Percentiles rank a stretch among this genome's conserved stretches.
Conservation (phyloP, 805 yeast genomes). For the Tetrapisispora iriomotensis region DNA sequence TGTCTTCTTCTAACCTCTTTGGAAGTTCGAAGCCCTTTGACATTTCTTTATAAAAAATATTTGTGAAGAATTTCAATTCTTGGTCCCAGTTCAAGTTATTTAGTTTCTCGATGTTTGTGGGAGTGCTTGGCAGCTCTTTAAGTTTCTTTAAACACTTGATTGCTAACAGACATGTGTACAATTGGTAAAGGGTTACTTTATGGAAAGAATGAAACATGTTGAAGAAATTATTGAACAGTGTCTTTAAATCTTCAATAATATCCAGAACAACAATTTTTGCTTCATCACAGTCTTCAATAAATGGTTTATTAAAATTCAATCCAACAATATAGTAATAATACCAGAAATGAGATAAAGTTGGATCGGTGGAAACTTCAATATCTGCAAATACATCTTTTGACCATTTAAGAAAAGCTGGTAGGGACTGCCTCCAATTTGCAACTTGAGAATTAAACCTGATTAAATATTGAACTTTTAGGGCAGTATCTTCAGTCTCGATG, state of each 20-base stretch:
- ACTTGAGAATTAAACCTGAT: conserved; percentile 40
- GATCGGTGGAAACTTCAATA: conserved; percentile 39
- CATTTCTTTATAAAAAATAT: conserved; percentile 18
- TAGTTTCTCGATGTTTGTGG: conserved; percentile 1
- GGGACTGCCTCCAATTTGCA: conserved; percentile 39
- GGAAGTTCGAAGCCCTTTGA: conserved; percentile 21
- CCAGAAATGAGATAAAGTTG: conserved; percentile 42
- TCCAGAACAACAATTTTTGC: conserved; percentile 23
- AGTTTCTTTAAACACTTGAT: conserved; percentile 22
- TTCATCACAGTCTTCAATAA: conserved; percentile 35
- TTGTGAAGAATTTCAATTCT: conserved; percentile 18
- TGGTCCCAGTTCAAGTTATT: conserved; percentile 9
- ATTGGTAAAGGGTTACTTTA: conserved; percentile 24
- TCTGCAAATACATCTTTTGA: conserved; percentile 31
- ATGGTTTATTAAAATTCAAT: conserved; percentile 53
- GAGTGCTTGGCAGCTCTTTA: conserved; percentile 7
- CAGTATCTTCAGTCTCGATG: conserved; percentile 25
- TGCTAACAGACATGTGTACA: conserved; percentile 28
- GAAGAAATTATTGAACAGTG: conserved; percentile 22
- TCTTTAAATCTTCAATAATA: conserved; percentile 22
- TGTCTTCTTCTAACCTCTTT: conserved; percentile 15
- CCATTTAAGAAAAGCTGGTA: conserved; percentile 46
- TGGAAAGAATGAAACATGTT: conserved; percentile 17
- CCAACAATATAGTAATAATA: conserved; percentile 50
- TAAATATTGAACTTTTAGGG: conserved; percentile 30